phyloP scores from a whole-genome alignment of 2,329 filamentous ascomycete genomes.

The Coniochaeta pulveracea region DNA sequence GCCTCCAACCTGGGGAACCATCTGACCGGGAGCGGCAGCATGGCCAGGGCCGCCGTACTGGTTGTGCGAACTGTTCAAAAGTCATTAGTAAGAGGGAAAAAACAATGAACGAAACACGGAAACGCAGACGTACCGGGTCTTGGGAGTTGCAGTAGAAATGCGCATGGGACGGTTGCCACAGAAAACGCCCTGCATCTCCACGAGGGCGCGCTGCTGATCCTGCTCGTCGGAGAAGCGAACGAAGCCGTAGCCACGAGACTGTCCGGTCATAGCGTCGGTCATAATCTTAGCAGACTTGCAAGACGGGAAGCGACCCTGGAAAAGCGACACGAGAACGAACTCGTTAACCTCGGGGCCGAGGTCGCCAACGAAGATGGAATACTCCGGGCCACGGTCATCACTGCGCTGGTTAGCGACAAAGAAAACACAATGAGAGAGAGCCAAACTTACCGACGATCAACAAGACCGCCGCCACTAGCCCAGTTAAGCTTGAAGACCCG shows the following conservation, averaged over 20 bases:
- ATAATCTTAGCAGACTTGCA: conserved; percentile 99
- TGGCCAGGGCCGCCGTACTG: conserved; percentile 23
- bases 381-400: conserved; percentile 93
- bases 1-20: conserved; percentile 25
- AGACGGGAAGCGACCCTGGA: conserved; percentile 89
- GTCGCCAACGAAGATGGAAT: conserved; percentile 94
- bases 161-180: conserved; percentile 98
- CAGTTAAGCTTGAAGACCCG: conserved; percentile 98
- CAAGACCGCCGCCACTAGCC: conserved; percentile 91
- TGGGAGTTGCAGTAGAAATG: conserved; percentile 93
- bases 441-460: conserved; percentile 68
- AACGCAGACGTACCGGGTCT: too few species aligned
- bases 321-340: conserved; percentile 92
- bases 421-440: conserved; percentile 7
- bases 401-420: conserved; percentile 30
- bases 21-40: conserved; percentile 23
- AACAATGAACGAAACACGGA: conserved; percentile 19
- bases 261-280: conserved; percentile 95
- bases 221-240: conserved; percentile 93
- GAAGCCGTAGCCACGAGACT: conserved; percentile 96
- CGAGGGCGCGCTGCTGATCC: conserved; percentile 90
- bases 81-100: not conserved
- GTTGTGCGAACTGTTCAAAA: conserved; percentile 21
- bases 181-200: conserved; percentile 99
- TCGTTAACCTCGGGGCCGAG: conserved; percentile 97